Evolutionary conservation across 345 rosid species (phyloP).

Genomic region (Garcia nutans): DNA sequence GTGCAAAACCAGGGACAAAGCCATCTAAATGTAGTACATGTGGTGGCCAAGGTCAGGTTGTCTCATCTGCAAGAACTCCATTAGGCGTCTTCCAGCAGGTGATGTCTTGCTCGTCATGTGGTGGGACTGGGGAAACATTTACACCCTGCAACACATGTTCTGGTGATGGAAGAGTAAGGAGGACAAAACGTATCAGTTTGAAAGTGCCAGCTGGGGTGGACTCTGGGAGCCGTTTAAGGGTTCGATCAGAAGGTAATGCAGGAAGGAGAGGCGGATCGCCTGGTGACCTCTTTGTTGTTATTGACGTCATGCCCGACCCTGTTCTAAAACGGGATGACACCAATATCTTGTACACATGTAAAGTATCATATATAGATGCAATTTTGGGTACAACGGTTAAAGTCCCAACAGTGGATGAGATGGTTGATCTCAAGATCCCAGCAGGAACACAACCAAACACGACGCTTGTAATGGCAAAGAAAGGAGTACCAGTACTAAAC

Average conservation of each 20-base stretch:
- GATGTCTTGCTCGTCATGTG: slow-evolving; percentile 81
- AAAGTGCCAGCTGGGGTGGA: slow-evolving; percentile 98
- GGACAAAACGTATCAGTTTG: slow-evolving; percentile 82
- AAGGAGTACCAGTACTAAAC: slow-evolving; percentile 84
- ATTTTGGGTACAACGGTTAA: slow-evolving; percentile 81
- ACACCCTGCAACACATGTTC: slow-evolving; percentile 79
- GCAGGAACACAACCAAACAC: slow-evolving; percentile 93
- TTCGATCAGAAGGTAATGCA: slow-evolving; percentile 90
- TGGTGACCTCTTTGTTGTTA: slow-evolving; percentile 82
- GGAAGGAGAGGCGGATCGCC: slow-evolving; percentile 91
- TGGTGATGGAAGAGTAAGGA: slow-evolving; percentile 89
- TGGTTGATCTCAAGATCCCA: slow-evolving; percentile 92
- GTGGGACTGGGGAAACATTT: slow-evolving; percentile 74
- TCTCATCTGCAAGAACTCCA: slow-evolving; percentile 88
- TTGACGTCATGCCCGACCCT: slow-evolving; percentile 83
- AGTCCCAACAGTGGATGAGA: slow-evolving; percentile 93
- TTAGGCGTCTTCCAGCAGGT: slow-evolving; percentile 98
- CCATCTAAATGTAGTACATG: slow-evolving; percentile 82
- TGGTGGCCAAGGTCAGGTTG: slow-evolving; percentile 97
- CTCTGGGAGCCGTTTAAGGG: slow-evolving; percentile 90
- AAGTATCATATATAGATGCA: slow-evolving; percentile 87
- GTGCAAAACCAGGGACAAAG: slow-evolving; percentile 83
- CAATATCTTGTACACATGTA: slow-evolving; percentile 78
- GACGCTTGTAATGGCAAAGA: slow-evolving; percentile 91
- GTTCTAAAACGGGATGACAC: slow-evolving; percentile 85